A percentile compares a stretch with the other conserved stretches of the same genome.
phyloP scores from a whole-genome alignment of 768 basidiomycete species.

The Lenzites betulinus region DNA sequence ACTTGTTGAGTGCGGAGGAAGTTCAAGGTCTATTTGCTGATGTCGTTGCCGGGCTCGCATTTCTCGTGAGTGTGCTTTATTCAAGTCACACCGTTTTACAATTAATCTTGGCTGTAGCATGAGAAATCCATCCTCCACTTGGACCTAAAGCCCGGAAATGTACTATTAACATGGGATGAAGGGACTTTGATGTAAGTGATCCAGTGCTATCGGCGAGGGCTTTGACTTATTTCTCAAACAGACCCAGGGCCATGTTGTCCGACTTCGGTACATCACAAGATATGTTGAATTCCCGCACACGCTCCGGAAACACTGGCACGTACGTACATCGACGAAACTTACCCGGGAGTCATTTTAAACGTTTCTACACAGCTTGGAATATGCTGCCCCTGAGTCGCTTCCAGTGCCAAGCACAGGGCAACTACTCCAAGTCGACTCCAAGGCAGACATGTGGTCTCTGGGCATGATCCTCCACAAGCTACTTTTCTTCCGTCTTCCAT shows the following conservation, averaged over 20 bases:
- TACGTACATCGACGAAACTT: constrained; percentile 40
- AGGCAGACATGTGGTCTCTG: constrained; percentile 95
- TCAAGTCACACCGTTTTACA: background rate
- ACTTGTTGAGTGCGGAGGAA: constrained; percentile 85
- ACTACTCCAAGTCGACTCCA: constrained; percentile 76
- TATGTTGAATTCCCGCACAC: constrained; percentile 69
- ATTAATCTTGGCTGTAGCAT: constrained; percentile 50
- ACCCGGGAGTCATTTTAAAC: background rate
- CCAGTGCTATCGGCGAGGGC: background rate
- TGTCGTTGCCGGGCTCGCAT: constrained; percentile 83
- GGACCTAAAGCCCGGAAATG: constrained; percentile 93
- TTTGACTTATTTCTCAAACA: constrained; percentile 30
- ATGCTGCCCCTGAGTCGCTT: constrained; percentile 86
- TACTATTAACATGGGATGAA: constrained; percentile 90
- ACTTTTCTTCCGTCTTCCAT: constrained; percentile 88
- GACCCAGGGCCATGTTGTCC: constrained; percentile 91
- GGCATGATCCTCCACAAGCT: constrained; percentile 96
- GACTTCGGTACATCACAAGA: constrained; percentile 96
- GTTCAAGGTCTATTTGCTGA: constrained; percentile 79
- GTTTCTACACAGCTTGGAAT: constrained; percentile 64
- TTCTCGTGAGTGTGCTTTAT: constrained; percentile 54
- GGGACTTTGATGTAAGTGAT: constrained; percentile 70
- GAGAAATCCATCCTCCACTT: constrained; percentile 86
- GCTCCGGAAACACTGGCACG: constrained; percentile 97
- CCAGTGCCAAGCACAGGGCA: constrained; percentile 64